phyloP scores from a whole-genome alignment of 805 yeast species.

The Dipodascopsis uninucleata region DNA sequence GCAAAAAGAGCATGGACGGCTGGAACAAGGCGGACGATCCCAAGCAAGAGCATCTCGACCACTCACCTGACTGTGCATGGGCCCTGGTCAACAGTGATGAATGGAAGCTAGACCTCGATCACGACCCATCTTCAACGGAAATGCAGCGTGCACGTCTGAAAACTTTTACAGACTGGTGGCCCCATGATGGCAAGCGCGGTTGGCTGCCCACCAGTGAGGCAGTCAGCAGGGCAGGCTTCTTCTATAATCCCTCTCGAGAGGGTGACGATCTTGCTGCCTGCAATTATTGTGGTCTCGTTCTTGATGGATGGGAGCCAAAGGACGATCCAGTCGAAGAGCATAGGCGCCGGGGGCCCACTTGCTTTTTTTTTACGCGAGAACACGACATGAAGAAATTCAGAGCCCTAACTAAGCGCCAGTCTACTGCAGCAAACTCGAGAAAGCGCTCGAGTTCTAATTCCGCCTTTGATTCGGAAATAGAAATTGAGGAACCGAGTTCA shows the following conservation, averaged over 20 bases:
- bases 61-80: slow-evolving; percentile 39
- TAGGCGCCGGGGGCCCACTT: slow-evolving; percentile 40
- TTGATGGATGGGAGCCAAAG: slow-evolving; percentile 67
- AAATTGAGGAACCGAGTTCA: slow-evolving; percentile 10
- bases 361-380: slow-evolving; percentile 40
- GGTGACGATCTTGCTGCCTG: slow-evolving; percentile 59
- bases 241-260: slow-evolving; percentile 47
- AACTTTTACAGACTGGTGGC: slow-evolving; percentile 45
- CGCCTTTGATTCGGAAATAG: slow-evolving; percentile 3
- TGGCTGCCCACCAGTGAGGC: slow-evolving; percentile 41
- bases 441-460: slow-evolving; percentile 17
- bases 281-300: slow-evolving; percentile 57
- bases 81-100: slow-evolving; percentile 31
- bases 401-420: slow-evolving; percentile 11
- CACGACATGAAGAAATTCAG: slow-evolving; percentile 7
- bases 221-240: slow-evolving; percentile 55
- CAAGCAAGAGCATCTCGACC: slow-evolving; percentile 44
- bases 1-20: slow-evolving; percentile 53
- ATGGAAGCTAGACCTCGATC: slow-evolving; percentile 29
- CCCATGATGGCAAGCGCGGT: slow-evolving; percentile 42
- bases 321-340: slow-evolving; percentile 67
- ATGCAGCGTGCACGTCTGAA: slow-evolving; percentile 29
- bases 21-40: slow-evolving; percentile 58
- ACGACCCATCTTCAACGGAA: slow-evolving; percentile 30
- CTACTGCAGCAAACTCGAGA: slow-evolving; percentile 5